Evolutionary conservation across 208 protist genomes (phyloP).

Genomic region (Crithidia mellificae): DNA sequence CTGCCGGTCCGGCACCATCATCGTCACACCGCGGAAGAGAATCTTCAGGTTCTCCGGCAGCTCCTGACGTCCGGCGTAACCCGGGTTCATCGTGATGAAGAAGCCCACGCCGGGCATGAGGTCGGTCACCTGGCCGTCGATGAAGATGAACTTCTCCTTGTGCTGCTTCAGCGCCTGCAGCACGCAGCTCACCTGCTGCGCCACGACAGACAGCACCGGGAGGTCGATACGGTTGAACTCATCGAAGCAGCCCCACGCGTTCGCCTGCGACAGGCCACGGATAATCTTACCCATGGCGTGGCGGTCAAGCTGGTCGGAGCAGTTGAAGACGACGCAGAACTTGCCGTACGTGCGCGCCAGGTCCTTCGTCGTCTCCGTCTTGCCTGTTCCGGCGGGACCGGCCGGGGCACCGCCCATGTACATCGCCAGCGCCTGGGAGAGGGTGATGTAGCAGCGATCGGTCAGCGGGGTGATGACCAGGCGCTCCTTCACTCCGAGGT

Average conservation of each 20-base stretch:
- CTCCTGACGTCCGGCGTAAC: slow-evolving; percentile 98
- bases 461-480: slow-evolving; percentile 94
- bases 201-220: slow-evolving; percentile 93
- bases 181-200: slow-evolving; percentile 93
- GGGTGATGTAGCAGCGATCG: slow-evolving; percentile 96
- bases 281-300: slow-evolving; percentile 95
- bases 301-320: slow-evolving; percentile 94
- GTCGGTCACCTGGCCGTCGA: slow-evolving; percentile 90
- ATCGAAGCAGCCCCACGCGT: slow-evolving; percentile 94
- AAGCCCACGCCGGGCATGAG: slow-evolving; percentile 93
- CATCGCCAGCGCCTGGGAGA: slow-evolving; percentile 96
- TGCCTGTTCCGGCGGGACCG: slow-evolving; percentile 96
- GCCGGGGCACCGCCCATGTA: slow-evolving; percentile 97
- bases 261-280: slow-evolving; percentile 93
- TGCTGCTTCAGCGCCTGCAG: slow-evolving; percentile 92
- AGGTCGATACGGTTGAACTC: slow-evolving; percentile 96
- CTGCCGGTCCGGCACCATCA: slow-evolving; percentile 99
- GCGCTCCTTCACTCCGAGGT: slow-evolving; percentile 94
- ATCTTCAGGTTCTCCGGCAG: slow-evolving; percentile 99
- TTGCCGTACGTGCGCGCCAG: slow-evolving; percentile 94
- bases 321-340: slow-evolving; percentile 95
- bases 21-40: slow-evolving; percentile 97
- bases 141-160: slow-evolving; percentile 93
- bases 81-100: slow-evolving; percentile 99
- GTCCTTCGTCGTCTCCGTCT: slow-evolving; percentile 97